Evolutionary conservation across 805 yeast species (phyloP).

Genomic region (Metschnikowia anglica): DNA sequence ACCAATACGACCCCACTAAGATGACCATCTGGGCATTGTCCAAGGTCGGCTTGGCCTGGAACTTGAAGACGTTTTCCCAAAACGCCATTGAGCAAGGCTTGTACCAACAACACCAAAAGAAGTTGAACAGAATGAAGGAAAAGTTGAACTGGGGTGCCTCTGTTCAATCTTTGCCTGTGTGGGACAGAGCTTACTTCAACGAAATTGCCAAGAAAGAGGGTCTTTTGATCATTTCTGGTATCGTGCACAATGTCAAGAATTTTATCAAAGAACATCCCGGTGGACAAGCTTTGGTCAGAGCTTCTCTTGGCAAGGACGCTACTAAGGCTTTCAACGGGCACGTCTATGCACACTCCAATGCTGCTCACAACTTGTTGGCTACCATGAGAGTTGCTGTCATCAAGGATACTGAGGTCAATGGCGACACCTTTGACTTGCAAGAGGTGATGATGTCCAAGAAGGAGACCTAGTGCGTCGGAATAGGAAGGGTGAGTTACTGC

Average conservation of each 20-base stretch:
- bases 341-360: constrained; percentile 81
- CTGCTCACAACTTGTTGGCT: constrained; percentile 80
- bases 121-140: constrained; percentile 60
- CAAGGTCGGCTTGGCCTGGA: constrained; percentile 66
- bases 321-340: constrained; percentile 84
- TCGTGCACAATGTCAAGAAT: constrained; percentile 70
- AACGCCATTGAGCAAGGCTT: constrained; percentile 81
- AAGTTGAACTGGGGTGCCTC: constrained; percentile 75
- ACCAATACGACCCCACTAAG: constrained; percentile 85
- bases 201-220: constrained; percentile 54
- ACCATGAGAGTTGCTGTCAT: constrained; percentile 81
- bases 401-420: constrained; percentile 60
- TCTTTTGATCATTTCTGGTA: constrained; percentile 70
- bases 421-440: constrained; percentile 54
- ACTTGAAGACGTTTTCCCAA: constrained; percentile 73
- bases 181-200: constrained; percentile 65
- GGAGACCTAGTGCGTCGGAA: constrained; percentile 20
- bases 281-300: constrained; percentile 69
- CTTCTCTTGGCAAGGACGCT: constrained; percentile 79
- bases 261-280: constrained; percentile 82
- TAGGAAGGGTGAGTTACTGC: constrained; percentile 3
- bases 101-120: constrained; percentile 81
- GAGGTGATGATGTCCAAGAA: constrained; percentile 42
- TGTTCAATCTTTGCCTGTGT: constrained; percentile 64
- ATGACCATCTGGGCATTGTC: constrained; percentile 56